Evolutionary conservation across 306 rosid species (phyloP).

Genomic region (Malus asiatica): DNA sequence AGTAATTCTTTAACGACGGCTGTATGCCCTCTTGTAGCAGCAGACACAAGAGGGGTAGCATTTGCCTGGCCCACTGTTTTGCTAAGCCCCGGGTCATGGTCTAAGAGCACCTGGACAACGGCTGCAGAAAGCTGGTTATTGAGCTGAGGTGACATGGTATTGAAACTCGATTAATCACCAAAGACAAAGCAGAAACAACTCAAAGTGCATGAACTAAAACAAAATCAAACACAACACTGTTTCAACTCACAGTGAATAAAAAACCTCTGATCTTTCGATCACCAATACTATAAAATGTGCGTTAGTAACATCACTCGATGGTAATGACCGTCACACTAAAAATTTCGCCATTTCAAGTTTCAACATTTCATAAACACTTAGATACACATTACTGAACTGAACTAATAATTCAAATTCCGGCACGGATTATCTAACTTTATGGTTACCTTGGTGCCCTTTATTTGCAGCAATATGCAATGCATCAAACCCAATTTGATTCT

Average conservation of each 20-base stretch:
- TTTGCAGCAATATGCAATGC: constrained; percentile 72
- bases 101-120: constrained; percentile 52
- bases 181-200: background rate
- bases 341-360: background rate
- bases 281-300: background rate
- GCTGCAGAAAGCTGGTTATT: constrained; percentile 26
- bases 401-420: background rate
- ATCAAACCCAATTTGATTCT: constrained; percentile 63
- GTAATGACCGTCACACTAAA: background rate
- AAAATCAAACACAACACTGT: background rate
- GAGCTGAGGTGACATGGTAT: background rate
- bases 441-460: constrained; percentile 70
- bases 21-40: constrained; percentile 68
- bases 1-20: constrained; percentile 53
- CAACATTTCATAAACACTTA: background rate
- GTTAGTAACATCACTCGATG: background rate
- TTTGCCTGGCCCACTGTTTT: constrained; percentile 74
- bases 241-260: background rate
- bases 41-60: constrained; percentile 76
- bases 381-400: background rate
- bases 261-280: background rate
- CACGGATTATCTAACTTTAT: background rate
- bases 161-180: background rate
- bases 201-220: background rate
- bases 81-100: constrained; percentile 57